These are phyloP conservation scores for Daedaleopsis sinensis DNA, from an alignment of 768 basidiomycete genomes.

Conservation along the genomic window DNA sequence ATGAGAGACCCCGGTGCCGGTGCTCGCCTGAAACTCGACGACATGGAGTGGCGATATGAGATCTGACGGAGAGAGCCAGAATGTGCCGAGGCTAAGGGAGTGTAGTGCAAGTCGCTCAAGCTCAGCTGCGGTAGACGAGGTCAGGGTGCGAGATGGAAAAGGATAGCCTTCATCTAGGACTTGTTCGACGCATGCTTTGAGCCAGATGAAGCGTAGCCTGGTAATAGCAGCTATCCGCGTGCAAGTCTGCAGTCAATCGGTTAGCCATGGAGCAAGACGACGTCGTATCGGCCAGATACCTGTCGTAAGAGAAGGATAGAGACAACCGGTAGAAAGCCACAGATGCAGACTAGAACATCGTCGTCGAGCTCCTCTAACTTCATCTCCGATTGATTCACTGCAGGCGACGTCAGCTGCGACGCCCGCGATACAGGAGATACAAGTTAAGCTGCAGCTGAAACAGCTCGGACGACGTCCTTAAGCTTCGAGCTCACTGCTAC, in stretches of 20 bases:
- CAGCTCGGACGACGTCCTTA: no score
- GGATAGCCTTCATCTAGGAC: slow-evolving; percentile 53
- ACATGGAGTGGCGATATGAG: background rate
- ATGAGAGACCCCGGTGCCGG: slow-evolving; percentile 50
- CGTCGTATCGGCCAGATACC: slow-evolving; percentile 2
- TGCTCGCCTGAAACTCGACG: slow-evolving; percentile 29
- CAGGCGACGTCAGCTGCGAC: no score
- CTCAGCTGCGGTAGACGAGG: slow-evolving; percentile 40
- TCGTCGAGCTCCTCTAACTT: slow-evolving; percentile 32
- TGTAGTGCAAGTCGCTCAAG: slow-evolving; percentile 49
- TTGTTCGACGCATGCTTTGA: slow-evolving; percentile 46
- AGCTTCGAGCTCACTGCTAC: no score
- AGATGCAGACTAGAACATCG: slow-evolving; percentile 42
- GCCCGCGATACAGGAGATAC: no score
- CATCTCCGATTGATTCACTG: background rate
- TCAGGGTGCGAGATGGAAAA: slow-evolving; percentile 45
- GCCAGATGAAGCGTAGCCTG: slow-evolving; percentile 58
- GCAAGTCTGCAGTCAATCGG: slow-evolving; percentile 45
- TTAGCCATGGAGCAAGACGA: background rate
- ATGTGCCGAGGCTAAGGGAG: slow-evolving; percentile 49
- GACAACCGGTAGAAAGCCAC: slow-evolving; percentile 36
- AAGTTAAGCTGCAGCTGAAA: no score
- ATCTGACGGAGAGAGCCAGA: slow-evolving; percentile 43
- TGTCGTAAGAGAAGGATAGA: slow-evolving; percentile 35
- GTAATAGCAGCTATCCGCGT: slow-evolving; percentile 49